Base-by-base conservation (phyloP, 345 rosid species). In the Trapa bicornis region DNA sequence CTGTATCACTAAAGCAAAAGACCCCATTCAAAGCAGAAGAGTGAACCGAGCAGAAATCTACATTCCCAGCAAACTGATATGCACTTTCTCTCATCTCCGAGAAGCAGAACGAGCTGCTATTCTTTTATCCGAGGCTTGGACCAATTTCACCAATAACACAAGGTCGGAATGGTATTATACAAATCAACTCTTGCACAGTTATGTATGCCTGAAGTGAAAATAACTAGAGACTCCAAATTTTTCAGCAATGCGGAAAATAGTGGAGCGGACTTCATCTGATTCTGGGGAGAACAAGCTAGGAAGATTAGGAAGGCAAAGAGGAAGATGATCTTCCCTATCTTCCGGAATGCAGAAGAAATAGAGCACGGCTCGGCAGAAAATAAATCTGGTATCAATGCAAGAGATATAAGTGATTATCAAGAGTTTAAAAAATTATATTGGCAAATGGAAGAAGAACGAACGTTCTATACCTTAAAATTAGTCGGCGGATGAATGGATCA, bases 401-500 rank as follows among this genome's bases (percentile, higher is more conserved):
- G 4, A 37, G 29, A 65, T 47, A 0, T 22, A 22, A 22, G 29
- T 22, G 29, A 22, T 22, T 22, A 22, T 22, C 29, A 22, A 22
- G 29, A 22, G 50, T 38, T 45, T 33, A 14, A 36, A 45, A 41
- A 14, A 16, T 4, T 32, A 32, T 13, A 45, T 32, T 11, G 38
- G 4, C 43, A 41, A 53, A 67, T 42, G 32, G n/a, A 13, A 33
- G 29, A 14, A 58, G 48, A 70, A 22, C 70, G 32, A 45, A 72
- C 37, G 50, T 71, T 39, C 47, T 50, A 47, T 76, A 95, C 99
- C 99, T 91, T 41, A 95, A 80, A 77, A 95, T 91, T 76, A 95
- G 81, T 70, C 96, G 82, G 66, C 96, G 85, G 57, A 95, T 78
- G 80, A 95, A 95, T 42, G 88, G 94, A 78, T 95, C 96, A 37